Conservation (phyloP, 495 filamentous ascomycete species). For the Acidiella bohemica region DNA sequence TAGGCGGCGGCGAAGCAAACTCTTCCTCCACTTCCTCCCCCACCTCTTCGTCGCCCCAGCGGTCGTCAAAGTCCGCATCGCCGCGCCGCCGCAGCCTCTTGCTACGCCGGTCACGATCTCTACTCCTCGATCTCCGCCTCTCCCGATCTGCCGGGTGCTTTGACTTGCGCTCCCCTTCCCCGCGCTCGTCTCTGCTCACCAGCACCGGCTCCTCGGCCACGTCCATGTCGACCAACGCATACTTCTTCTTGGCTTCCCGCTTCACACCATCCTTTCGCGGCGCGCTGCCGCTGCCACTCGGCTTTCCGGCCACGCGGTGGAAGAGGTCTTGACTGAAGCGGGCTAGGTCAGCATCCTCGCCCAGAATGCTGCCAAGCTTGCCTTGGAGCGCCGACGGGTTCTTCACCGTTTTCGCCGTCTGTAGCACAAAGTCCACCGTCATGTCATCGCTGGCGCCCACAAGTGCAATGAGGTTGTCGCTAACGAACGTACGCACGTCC, state of each 20-base stretch:
- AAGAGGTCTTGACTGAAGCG: constrained; percentile 43
- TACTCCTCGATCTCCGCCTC: constrained; percentile 32
- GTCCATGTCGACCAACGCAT: constrained; percentile 72
- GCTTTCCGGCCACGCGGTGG: constrained; percentile 29
- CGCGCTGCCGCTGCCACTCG: not conserved
- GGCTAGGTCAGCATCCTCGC: constrained; percentile 34
- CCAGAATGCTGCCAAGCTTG: constrained; percentile 39
- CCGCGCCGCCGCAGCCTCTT: constrained; percentile 43
- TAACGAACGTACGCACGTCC: constrained; percentile 23
- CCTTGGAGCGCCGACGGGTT: constrained; percentile 40
- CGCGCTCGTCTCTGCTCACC: constrained; percentile 20
- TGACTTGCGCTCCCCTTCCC: constrained; percentile 31
- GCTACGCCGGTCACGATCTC: constrained; percentile 29
- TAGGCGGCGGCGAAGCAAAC: constrained; percentile 35
- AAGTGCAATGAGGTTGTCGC: constrained; percentile 29
- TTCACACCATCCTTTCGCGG: constrained; percentile 15
- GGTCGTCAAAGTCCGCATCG: constrained; percentile 47
- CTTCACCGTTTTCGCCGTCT: constrained; percentile 43
- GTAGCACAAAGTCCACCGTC: constrained; percentile 48
- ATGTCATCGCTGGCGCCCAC: constrained; percentile 48
- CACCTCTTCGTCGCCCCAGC: constrained; percentile 69
- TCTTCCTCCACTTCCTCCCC: constrained; percentile 35
- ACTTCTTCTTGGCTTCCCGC: constrained; percentile 46
- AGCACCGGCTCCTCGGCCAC: constrained; percentile 40
- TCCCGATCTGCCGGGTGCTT: constrained; percentile 16